Evolutionary conservation across 2,329 filamentous ascomycete genomes (phyloP).

Genomic region (Ascochyta rabiei): DNA sequence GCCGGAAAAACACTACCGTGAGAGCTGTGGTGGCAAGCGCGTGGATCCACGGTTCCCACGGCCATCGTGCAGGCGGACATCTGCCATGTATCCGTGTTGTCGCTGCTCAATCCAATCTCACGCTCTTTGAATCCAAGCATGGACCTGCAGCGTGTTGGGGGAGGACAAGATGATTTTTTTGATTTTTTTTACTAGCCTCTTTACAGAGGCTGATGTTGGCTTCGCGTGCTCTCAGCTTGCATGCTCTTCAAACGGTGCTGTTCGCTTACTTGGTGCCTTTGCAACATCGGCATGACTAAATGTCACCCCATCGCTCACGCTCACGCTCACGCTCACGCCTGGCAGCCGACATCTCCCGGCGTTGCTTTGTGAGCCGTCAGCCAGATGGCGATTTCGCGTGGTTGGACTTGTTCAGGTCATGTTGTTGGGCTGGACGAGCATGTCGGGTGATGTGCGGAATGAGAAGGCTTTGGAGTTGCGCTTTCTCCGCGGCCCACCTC

Average conservation of each 20-base stretch:
- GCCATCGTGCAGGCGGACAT: too few species aligned
- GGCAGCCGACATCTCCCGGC: slow-evolving; percentile 12
- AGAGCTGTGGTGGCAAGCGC: too few species aligned
- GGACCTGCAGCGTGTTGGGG: not conserved
- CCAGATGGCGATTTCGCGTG: not conserved
- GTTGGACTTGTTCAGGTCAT: too few species aligned
- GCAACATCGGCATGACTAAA: slow-evolving; percentile 10
- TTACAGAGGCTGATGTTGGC: too few species aligned
- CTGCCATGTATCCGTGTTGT: too few species aligned
- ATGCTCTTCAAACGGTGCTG: too few species aligned
- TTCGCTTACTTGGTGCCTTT: too few species aligned
- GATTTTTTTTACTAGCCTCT: too few species aligned
- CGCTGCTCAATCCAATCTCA: not conserved
- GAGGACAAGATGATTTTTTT: too few species aligned
- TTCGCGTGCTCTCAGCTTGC: not conserved
- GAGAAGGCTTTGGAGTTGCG: not conserved
- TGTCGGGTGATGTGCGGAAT: slow-evolving; percentile 12
- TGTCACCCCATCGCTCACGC: slow-evolving; percentile 4
- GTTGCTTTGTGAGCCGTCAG: not conserved
- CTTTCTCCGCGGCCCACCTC: slow-evolving; percentile 4
- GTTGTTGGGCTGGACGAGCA: too few species aligned
- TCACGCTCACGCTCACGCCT: not conserved
- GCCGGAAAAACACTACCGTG: not conserved
- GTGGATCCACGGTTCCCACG: too few species aligned
- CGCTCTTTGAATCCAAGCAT: not conserved